Evolutionary conservation across 306 rosid genomes (phyloP).

Genomic region (Cucurbita moschata): DNA sequence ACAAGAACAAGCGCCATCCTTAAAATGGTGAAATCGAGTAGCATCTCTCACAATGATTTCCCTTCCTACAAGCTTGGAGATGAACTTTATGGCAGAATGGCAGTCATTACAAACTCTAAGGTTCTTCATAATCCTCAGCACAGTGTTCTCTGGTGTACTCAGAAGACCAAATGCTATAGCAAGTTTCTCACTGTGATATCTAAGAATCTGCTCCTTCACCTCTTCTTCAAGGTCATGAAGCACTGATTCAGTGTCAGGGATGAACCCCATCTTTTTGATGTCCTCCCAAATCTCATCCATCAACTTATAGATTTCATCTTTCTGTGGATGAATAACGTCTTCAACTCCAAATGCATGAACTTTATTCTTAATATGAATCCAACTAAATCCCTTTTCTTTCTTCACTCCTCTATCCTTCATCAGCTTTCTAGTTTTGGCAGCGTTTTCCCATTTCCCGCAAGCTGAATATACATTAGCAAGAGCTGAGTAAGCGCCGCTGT

Average conservation of each 20-base stretch:
- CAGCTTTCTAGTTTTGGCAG: constrained; percentile 64
- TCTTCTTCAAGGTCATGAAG: constrained; percentile 65
- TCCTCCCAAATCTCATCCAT: constrained; percentile 63
- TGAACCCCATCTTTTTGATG: constrained; percentile 66
- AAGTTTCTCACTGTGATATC: constrained; percentile 73
- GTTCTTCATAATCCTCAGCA: constrained; percentile 67
- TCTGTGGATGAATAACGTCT: constrained; percentile 56
- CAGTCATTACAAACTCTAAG: constrained; percentile 84
- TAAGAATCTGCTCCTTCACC: constrained; percentile 61
- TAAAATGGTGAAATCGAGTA: constrained; percentile 79
- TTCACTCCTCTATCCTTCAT: constrained; percentile 79
- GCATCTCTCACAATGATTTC: constrained; percentile 70
- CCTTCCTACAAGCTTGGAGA: constrained; percentile 69
- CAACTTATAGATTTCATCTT: constrained; percentile 49
- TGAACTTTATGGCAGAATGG: constrained; percentile 69
- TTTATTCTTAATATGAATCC: constrained; percentile 57
- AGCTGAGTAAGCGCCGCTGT: constrained; percentile 70
- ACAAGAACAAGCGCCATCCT: constrained; percentile 68
- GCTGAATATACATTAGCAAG: constrained; percentile 79
- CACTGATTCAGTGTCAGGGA: constrained; percentile 38
- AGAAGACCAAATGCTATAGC: constrained; percentile 67
- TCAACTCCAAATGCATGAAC: constrained; percentile 75
- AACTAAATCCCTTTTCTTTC: constrained; percentile 77
- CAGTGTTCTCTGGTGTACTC: constrained; percentile 45
- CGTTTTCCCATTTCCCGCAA: constrained; percentile 67